Percentiles rank a stretch among this genome's conserved stretches.
These are phyloP conservation scores for Trichomonas tenax DNA, from an alignment of 208 protist species.

Conservation along the genomic window DNA sequence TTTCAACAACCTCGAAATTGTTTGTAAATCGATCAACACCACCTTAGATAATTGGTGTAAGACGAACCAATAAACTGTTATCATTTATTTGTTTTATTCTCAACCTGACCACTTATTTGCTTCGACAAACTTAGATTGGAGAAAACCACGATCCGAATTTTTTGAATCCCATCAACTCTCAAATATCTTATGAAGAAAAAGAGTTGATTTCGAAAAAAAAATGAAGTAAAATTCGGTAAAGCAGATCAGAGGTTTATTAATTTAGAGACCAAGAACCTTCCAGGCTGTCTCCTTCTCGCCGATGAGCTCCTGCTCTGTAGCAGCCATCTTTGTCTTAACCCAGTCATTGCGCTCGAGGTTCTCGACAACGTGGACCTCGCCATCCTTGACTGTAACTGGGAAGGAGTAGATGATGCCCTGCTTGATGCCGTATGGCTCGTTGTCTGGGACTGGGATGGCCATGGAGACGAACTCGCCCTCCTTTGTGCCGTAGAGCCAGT, in stretches of 20 bases:
- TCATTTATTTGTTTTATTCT: background rate
- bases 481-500: conserved; percentile 53
- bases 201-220: background rate
- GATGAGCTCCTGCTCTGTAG: conserved; percentile 38
- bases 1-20: background rate
- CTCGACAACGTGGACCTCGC: conserved; percentile 61
- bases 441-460: conserved; percentile 57
- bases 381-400: conserved; percentile 59
- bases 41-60: background rate
- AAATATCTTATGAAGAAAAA: background rate
- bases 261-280: background rate
- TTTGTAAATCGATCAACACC: background rate
- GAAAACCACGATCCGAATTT: background rate
- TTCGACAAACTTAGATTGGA: background rate
- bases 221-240: too few relatives aligned
- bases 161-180: background rate
- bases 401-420: conserved; percentile 74
- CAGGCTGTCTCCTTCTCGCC: conserved; percentile 31
- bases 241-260: background rate
- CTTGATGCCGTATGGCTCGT: conserved; percentile 66
- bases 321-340: conserved; percentile 27
- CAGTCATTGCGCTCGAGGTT: conserved; percentile 44
- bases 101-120: background rate
- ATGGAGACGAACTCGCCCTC: conserved; percentile 59
- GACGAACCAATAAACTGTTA: background rate